A percentile compares a stretch with the other conserved stretches of the same genome.
Evolutionary conservation across 768 basidiomycete species (phyloP).

Genomic region (Neoboletus magnificus): DNA sequence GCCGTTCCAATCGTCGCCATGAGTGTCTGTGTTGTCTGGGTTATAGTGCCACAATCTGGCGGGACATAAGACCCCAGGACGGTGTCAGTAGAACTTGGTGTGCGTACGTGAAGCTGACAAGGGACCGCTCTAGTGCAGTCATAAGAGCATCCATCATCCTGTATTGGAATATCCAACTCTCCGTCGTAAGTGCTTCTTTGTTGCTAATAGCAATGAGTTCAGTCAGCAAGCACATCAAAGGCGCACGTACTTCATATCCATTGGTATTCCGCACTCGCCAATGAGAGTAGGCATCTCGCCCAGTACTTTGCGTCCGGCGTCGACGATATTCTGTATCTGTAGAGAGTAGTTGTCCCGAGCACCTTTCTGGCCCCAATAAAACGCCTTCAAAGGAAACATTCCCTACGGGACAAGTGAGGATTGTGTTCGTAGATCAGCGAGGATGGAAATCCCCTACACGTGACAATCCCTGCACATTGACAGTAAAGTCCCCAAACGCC

Average conservation of each 20-base stretch:
- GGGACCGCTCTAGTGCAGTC: conserved; percentile 69
- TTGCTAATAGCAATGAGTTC: conserved; percentile 40
- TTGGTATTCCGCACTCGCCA: conserved; percentile 92
- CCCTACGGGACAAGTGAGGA: conserved; percentile 49
- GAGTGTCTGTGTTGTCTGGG: conserved; percentile 71
- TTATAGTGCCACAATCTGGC: conserved; percentile 93
- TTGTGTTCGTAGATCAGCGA: background rate
- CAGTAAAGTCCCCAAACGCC: conserved; percentile 77
- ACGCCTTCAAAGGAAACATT: conserved; percentile 73
- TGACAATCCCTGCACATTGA: conserved; percentile 91
- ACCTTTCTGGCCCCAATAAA: conserved; percentile 86
- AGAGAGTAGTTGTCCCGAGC: conserved; percentile 77
- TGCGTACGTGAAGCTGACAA: conserved; percentile 84
- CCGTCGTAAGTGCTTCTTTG: conserved; percentile 65
- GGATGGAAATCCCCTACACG: conserved; percentile 47
- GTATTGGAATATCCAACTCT: conserved; percentile 78
- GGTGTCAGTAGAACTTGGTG: background rate
- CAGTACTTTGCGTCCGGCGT: conserved; percentile 61
- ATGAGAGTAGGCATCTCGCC: conserved; percentile 84
- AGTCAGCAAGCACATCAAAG: background rate
- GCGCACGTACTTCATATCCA: conserved; percentile 88
- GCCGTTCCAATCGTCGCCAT: conserved; percentile 91
- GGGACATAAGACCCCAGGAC: background rate
- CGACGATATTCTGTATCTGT: conserved; percentile 78
- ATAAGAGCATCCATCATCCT: conserved; percentile 96